phyloP scores from a whole-genome alignment of 2,329 filamentous ascomycete species.

The Hypoxylon sp. region DNA sequence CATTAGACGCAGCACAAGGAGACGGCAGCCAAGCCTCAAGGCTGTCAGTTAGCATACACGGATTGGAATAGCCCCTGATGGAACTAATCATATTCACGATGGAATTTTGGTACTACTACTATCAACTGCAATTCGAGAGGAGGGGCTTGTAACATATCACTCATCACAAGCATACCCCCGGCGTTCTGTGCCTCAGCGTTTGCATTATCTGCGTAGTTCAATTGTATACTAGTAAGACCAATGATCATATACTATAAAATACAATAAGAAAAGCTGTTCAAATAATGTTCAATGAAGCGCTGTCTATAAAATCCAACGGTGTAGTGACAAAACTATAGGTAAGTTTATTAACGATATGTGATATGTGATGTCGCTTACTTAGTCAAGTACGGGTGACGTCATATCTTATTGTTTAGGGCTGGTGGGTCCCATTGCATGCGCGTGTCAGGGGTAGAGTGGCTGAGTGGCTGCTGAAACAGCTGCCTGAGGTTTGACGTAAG shows the following conservation, averaged over 20 bases:
- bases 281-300: not conserved
- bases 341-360: too few relatives aligned
- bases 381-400: constrained; percentile 12
- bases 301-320: not conserved
- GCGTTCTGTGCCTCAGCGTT: constrained; percentile 34
- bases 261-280: constrained; percentile 10
- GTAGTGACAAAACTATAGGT: not conserved
- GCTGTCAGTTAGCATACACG: constrained; percentile 21
- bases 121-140: not conserved
- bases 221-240: constrained; percentile 35
- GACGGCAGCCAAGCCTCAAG: constrained; percentile 43
- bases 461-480: constrained; percentile 1
- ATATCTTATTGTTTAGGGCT: not conserved
- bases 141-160: constrained; percentile 28
- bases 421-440: not conserved
- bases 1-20: constrained; percentile 42
- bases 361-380: too few relatives aligned
- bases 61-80: not conserved
- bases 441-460: constrained; percentile 19
- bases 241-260: constrained; percentile 14
- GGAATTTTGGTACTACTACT: not conserved
- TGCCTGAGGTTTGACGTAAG: constrained; percentile 14
- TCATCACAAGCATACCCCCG: constrained; percentile 26
- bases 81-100: constrained; percentile 6
- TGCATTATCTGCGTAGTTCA: constrained; percentile 15